These are phyloP conservation scores for Aspergillus fischeri DNA, from an alignment of 2,329 filamentous ascomycete genomes.

Conservation along the genomic window DNA sequence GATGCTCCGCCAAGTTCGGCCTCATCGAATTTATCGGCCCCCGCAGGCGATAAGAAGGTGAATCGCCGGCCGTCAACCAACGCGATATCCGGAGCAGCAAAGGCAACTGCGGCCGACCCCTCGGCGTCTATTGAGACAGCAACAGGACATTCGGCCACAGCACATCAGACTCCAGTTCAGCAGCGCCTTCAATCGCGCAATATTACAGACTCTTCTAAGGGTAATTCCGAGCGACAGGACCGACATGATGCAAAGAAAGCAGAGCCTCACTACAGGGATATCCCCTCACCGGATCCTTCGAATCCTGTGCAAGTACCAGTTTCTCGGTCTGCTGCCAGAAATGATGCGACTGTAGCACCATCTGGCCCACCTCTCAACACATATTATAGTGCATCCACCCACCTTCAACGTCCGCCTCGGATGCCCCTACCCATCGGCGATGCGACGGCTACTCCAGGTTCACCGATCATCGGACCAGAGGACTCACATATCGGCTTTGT, in stretches of 20 bases:
- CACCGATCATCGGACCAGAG: conserved; percentile 74
- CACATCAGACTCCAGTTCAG: conserved; percentile 34
- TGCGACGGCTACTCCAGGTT: conserved; percentile 82
- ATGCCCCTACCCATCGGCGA: conserved; percentile 91
- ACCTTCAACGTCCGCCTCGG: conserved; percentile 65
- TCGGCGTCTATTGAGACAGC: conserved; percentile 42
- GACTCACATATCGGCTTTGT: conserved; percentile 51
- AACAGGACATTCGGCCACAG: conserved; percentile 36
- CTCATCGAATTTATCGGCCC: conserved; percentile 21
- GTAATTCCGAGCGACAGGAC: conserved; percentile 20
- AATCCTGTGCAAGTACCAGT: conserved; percentile 39
- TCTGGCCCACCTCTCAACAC: conserved; percentile 47
- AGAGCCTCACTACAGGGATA: conserved; percentile 22
- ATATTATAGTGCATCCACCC: conserved; percentile 40
- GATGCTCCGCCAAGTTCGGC: conserved; percentile 25
- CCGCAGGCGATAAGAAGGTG: conserved; percentile 35
- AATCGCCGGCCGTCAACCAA: conserved; percentile 40
- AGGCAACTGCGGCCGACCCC: conserved; percentile 41
- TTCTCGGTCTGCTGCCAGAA: conserved; percentile 25
- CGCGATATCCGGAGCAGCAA: conserved; percentile 33
- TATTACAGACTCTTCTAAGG: conserved; percentile 28
- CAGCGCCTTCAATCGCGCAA: conserved; percentile 41
- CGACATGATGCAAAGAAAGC: conserved; percentile 18
- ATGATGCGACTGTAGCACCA: conserved; percentile 31
- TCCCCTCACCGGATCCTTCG: conserved; percentile 31